A percentile compares a stretch with the other conserved stretches of the same genome.
Conservation (phyloP, 2,329 filamentous ascomycete genomes). For the Daldinia sp. region DNA sequence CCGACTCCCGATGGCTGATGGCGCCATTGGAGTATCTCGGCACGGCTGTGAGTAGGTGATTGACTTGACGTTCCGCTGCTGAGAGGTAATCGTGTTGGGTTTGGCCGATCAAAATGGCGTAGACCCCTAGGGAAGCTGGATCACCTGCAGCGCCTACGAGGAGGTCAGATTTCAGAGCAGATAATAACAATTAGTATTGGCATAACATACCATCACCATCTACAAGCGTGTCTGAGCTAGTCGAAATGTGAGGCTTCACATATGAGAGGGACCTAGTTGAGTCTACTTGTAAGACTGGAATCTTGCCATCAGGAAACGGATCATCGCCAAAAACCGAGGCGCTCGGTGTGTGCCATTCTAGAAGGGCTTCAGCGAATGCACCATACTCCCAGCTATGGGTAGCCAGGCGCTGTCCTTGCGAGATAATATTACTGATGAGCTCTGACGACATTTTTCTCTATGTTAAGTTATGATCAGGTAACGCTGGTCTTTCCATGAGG, state of each 20-base stretch:
- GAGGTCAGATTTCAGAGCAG: background rate
- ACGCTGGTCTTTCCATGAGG: background rate
- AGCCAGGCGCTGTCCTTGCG: constrained; percentile 38
- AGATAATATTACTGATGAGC: constrained; percentile 39
- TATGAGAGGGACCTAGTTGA: constrained; percentile 38
- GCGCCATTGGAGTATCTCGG: constrained; percentile 56
- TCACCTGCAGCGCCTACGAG: constrained; percentile 51
- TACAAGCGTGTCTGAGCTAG: constrained; percentile 37
- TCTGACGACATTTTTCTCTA: constrained; percentile 29
- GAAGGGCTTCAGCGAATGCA: constrained; percentile 38
- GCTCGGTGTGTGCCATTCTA: constrained; percentile 41
- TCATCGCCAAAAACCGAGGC: constrained; percentile 38
- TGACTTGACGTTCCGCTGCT: constrained; percentile 52
- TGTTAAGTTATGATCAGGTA: background rate
- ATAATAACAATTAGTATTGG: background rate
- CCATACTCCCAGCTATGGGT: constrained; percentile 44
- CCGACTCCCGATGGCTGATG: constrained; percentile 55
- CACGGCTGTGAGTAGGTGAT: constrained; percentile 50
- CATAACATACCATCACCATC: constrained; percentile 37
- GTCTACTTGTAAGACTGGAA: constrained; percentile 46
- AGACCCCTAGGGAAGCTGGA: constrained; percentile 55
- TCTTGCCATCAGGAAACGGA: constrained; percentile 48
- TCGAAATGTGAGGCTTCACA: constrained; percentile 38
- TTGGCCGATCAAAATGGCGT: constrained; percentile 54
- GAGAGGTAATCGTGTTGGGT: constrained; percentile 45